Evolutionary conservation across 2,329 filamentous ascomycete species (phyloP), one percentile per base, ranked within the genome.

Genomic region (Zarea fungicola): DNA sequence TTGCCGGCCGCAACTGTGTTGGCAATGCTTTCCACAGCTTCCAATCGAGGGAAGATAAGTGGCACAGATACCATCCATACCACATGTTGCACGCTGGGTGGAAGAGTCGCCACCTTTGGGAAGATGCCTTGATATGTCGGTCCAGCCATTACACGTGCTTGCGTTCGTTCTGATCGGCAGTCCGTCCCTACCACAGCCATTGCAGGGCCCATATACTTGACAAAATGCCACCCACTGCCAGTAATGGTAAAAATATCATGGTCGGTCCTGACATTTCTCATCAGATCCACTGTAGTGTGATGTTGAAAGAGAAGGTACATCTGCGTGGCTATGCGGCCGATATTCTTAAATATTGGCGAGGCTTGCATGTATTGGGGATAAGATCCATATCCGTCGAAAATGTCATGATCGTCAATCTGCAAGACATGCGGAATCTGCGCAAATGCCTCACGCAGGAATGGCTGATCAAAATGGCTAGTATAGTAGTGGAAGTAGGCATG

Each of bases 401-500:
- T 96, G 58, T 99, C 93, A 66, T 97, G 93, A 61, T 97, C 93
- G 62, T 99, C 91, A 46, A 99, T 83, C 63, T 95, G 89, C 59
- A 95, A 77, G 46, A 99, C 75, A 62, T 96, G 91, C 34, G 93
- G 93, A 54, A 99, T 96, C 70, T 99, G 93, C 19, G 93, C 93
- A 72, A 96, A 99, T 0, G 92, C 91, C 67, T 99, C 93, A 52
- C 93, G 77, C 56, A 99, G 68, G 66, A 95, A 92, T 6, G 92
- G 91, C 67, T 99, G 93, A 63, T 99, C 93, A 64, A 99, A 97
- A 66, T 97, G 92, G 58, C 90, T 96, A 1, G 91, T 96, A 65
- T 99, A 99, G 67, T 96, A 99, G 66, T 99, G 93, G 68, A 99
- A 99, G 71, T 96, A 99, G 7, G 93, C 91, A 67, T 97, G 91